Evolutionary conservation across 2,329 filamentous ascomycete species (phyloP), one percentile per base, ranked within the genome.

Genomic region (Aspergillus pseudonomiae): DNA sequence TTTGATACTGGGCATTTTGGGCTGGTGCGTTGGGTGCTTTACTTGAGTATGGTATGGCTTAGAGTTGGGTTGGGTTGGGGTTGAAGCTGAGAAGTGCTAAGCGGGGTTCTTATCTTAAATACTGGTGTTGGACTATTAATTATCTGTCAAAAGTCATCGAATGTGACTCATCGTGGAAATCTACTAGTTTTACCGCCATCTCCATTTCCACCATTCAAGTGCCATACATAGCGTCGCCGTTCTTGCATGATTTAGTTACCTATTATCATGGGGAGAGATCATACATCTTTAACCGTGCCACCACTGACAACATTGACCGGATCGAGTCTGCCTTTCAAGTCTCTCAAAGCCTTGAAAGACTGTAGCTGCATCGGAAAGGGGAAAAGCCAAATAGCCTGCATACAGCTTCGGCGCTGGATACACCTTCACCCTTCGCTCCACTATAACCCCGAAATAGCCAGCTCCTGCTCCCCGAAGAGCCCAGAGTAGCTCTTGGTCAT

Each of bases 1-100:
- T 63, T 69, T 73, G 30, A 73, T 66, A 10, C 62, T 39, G 16
- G 67, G 50, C 67, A 73, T 70, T 50, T 24, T 50, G 12, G 0
- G 9, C 24, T 6, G 21, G 12, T 16, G 11, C 1, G 2, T 28
- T 28, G 21, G 2, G 21, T 19, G 21, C 6, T 14, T 28, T 48
- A 26, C 45, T 48, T 28, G 12, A 14, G 45, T 14, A 9, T 24
- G 12, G 6, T 48, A 4, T 9, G 16, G 10, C 14, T 34, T 6
- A 1, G 26, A 10, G 19, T 41, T 19, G 39, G 0, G 16, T 41
- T n/a, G 39, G 34, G 19, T 41, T 41, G 39, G 16, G 39, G 19
- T n/a, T 10, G 39, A 4, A n/a, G 19, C 16, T 41, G 19, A 10
- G 6, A 4, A n/a, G 39, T 41, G 39, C 16, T 10, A 16, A 41